Evolutionary conservation across 1,284 basidiomycete species (phyloP).

Genomic region (Rhodotorula sp.): DNA sequence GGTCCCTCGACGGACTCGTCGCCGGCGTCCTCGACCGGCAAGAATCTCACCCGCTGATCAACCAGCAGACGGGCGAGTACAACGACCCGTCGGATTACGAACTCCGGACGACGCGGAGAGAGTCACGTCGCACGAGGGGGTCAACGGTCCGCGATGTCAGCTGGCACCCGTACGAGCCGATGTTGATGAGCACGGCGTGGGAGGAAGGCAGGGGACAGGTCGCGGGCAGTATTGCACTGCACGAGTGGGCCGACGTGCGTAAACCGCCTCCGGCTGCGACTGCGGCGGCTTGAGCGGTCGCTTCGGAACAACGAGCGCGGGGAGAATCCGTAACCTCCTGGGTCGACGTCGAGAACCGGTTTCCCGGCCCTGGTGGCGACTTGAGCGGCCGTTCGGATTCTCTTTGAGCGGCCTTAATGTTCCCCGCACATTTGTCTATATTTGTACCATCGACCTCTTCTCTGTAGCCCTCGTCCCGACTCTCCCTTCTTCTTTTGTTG

Average conservation of each 20-base stretch:
- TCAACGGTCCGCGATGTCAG: slow-evolving; percentile 78
- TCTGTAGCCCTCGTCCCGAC: too few relatives aligned
- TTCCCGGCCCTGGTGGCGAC: too few relatives aligned
- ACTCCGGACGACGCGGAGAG: not conserved
- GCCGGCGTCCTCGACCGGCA: slow-evolving; percentile 81
- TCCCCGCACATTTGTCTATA: too few relatives aligned
- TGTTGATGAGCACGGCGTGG: slow-evolving; percentile 71
- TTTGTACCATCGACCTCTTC: too few relatives aligned
- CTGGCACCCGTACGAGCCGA: slow-evolving; percentile 85
- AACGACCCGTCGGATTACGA: slow-evolving; percentile 47
- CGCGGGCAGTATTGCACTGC: slow-evolving; percentile 72
- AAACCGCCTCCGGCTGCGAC: slow-evolving; percentile 46
- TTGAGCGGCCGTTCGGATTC: not conserved
- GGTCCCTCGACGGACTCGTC: slow-evolving; percentile 84
- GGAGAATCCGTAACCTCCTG: too few relatives aligned
- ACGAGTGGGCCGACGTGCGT: slow-evolving; percentile 87
- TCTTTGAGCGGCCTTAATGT: not conserved
- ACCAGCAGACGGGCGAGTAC: slow-evolving; percentile 46
- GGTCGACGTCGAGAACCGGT: too few relatives aligned
- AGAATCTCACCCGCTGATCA: slow-evolving; percentile 66
- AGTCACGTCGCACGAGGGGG: slow-evolving; percentile 28
- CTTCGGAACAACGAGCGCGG: too few relatives aligned
- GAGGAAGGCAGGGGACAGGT: slow-evolving; percentile 55
- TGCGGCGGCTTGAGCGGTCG: too few relatives aligned
- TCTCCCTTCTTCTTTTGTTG: too few relatives aligned